Base-by-base conservation (phyloP, 257 asterid genomes). In the Solanum sitiens region DNA sequence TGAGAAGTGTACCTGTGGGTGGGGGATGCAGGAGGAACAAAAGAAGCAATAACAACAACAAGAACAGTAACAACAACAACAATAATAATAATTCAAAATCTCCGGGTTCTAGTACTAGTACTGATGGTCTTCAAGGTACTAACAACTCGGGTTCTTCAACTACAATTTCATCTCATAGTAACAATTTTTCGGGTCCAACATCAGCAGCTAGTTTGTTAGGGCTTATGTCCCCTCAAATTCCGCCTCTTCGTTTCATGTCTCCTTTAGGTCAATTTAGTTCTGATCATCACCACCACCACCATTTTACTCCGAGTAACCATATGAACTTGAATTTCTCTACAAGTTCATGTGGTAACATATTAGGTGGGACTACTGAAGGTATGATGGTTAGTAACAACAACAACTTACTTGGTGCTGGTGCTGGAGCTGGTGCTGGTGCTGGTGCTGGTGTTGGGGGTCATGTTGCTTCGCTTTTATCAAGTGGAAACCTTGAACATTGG, bases 11-110 rank as follows among this genome's bases (percentile, higher is more conserved):
- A 11, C 99, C 99, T 0, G 98, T 96, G 0, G 99, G 99, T 1
- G 99, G 99, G 23, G 98, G 98, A 27, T 96, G 96, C 86, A 88
- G 99, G 86, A 88, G 98, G 37, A 96, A 96, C 92, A 96, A 95
- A 80, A 87, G 98, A 73, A 94, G 92, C 20, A 95, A 93, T 95
- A 67, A 74, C 61, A 40, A 44, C 95, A 67, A 25, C 63, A 42
- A 71, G 32, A 39, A 16, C 61, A 23, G 14, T 3, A 67, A 16
- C 80, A 45, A 20, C 23, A 59, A 37, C 4, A 27, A 37, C 4
- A 61, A 14, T 9, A 84, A 85, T 27, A 88, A 92, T 30, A 89
- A 83, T 74, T 93, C 98, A 3, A 96, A 94, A 68, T 94, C 98
- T 30, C 94, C 98, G 3, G 94, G 90, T 25, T 89, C 87, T 12